These are phyloP conservation scores for Omphalea diandra DNA, from an alignment of 441 rosid species.

Conservation along the genomic window DNA sequence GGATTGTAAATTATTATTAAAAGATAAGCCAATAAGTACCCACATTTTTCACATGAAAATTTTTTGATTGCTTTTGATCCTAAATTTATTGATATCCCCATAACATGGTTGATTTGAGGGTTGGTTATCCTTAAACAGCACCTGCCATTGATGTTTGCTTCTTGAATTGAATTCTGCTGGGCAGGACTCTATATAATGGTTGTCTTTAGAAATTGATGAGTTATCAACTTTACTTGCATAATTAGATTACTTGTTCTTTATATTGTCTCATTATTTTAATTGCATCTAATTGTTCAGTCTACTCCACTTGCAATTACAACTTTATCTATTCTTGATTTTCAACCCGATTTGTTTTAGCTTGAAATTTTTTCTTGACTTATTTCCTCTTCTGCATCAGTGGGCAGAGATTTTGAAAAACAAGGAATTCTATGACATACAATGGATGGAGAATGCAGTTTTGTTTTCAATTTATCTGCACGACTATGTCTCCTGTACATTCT, in stretches of 20 bases:
- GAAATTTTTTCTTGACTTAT: background rate
- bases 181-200: no score
- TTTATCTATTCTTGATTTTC: background rate
- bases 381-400: conserved; percentile 31
- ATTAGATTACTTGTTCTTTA: background rate
- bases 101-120: no score
- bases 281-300: background rate
- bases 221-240: no score
- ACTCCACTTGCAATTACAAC: background rate
- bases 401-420: conserved; percentile 31
- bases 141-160: no score
- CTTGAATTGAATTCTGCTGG: no score
- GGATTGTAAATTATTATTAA: no score
- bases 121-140: no score
- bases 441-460: conserved; percentile 2
- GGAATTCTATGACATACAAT: conserved; percentile 18
- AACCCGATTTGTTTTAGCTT: background rate
- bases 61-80: no score
- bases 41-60: no score
- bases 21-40: no score
- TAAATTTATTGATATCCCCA: no score
- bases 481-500: conserved; percentile 25
- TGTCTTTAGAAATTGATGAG: no score
- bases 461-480: background rate
- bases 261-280: background rate